phyloP scores from a whole-genome alignment of 495 filamentous ascomycete species.

The Penicillium cinerascens region DNA sequence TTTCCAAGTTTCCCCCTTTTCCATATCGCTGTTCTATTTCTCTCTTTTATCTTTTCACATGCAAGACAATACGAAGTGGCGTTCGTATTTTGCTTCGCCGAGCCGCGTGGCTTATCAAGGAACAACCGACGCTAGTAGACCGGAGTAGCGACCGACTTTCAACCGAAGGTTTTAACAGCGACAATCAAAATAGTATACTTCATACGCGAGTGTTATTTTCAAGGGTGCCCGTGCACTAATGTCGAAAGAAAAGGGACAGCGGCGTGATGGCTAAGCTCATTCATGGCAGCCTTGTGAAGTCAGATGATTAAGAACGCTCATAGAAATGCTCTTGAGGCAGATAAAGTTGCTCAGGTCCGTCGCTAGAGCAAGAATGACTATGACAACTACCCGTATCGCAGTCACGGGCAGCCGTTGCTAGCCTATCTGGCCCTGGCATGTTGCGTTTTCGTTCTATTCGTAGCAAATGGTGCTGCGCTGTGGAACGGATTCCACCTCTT shows the following conservation, averaged over 20 bases:
- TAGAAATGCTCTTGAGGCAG: background rate
- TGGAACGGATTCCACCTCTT: constrained; percentile 23
- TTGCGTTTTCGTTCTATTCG: constrained; percentile 35
- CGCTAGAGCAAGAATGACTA: constrained; percentile 5
- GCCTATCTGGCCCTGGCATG: constrained; percentile 35
- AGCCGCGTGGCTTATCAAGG: background rate
- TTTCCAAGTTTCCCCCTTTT: no score
- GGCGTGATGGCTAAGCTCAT: no score
- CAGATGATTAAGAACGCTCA: background rate
- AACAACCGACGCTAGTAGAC: background rate
- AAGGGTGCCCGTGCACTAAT: no score
- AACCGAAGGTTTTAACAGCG: background rate
- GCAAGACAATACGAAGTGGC: background rate
- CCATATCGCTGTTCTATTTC: background rate
- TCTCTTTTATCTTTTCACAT: background rate
- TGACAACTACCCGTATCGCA: constrained; percentile 37
- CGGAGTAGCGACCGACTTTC: no score
- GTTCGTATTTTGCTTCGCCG: background rate
- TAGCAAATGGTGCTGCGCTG: constrained; percentile 37
- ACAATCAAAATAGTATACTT: background rate
- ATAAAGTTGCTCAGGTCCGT: constrained; percentile 2
- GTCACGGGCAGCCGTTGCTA: constrained; percentile 39
- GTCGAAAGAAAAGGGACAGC: no score
- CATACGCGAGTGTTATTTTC: background rate
- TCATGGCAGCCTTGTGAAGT: no score